Evolutionary conservation across 768 basidiomycete genomes (phyloP).

Genomic region (Boletus rufocinnamomeus): DNA sequence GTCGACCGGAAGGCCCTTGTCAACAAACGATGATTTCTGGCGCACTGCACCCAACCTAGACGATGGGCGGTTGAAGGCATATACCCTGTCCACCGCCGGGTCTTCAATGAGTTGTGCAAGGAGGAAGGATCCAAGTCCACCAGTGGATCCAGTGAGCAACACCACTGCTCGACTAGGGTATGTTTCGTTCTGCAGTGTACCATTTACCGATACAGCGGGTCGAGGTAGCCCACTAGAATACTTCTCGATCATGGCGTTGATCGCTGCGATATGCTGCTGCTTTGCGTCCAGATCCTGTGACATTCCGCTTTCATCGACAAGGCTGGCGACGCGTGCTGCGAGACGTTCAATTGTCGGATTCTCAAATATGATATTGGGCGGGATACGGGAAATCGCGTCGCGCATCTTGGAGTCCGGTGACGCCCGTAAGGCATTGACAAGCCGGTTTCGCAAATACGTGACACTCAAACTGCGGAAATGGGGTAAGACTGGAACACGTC

Average conservation of each 20-base stretch:
- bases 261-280: constrained; percentile 15
- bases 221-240: constrained; percentile 1
- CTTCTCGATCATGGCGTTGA: constrained; percentile 34
- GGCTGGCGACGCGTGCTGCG: constrained; percentile 2
- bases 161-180: neutral
- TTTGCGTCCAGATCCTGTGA: neutral
- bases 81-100: constrained; percentile 28
- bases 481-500: neutral
- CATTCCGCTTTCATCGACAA: constrained; percentile 1
- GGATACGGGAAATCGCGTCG: constrained; percentile 25
- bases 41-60: constrained; percentile 20
- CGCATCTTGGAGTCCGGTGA: constrained; percentile 26
- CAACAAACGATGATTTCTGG: constrained; percentile 35
- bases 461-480: constrained; percentile 22
- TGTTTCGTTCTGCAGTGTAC: neutral
- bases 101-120: constrained; percentile 32
- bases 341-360: constrained; percentile 38
- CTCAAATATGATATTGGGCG: constrained; percentile 35
- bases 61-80: constrained; percentile 35
- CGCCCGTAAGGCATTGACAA: constrained; percentile 19
- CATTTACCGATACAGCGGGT: neutral
- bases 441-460: constrained; percentile 19
- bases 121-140: constrained; percentile 42
- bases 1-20: constrained; percentile 34
- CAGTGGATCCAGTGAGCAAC: constrained; percentile 45